phyloP scores from a whole-genome alignment of 805 yeast genomes.

The Saccharomycopsis sp. region DNA sequence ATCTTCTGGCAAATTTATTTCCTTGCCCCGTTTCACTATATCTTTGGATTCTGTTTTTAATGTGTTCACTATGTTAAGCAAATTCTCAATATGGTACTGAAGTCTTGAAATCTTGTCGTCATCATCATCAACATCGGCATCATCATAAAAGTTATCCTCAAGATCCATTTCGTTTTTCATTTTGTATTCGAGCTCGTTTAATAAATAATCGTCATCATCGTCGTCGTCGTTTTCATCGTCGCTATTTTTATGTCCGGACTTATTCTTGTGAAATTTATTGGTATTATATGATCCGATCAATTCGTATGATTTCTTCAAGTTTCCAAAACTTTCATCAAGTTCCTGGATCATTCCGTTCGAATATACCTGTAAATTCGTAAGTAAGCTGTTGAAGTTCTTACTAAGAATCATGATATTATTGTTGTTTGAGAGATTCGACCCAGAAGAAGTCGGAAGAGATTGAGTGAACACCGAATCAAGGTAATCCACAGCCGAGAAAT shows the following conservation, averaged over 20 bases:
- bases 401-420: conserved; percentile 1
- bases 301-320: conserved; percentile 8
- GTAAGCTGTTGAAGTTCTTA: conserved; percentile 9
- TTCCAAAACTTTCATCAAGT: neutral
- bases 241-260: neutral
- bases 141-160: neutral
- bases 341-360: conserved; percentile 4
- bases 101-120: conserved; percentile 11
- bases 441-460: neutral
- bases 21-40: conserved; percentile 2
- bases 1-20: conserved; percentile 5
- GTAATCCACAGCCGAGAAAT: conserved; percentile 18
- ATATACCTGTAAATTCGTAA: conserved; percentile 8
- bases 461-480: conserved; percentile 8
- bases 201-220: neutral
- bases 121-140: conserved; percentile 4
- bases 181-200: neutral
- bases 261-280: neutral
- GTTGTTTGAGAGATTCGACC: conserved; percentile 8
- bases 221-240: neutral
- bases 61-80: conserved; percentile 10
- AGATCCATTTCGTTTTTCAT: neutral
- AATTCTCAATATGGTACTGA: conserved; percentile 13
- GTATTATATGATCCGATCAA: neutral
- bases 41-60: conserved; percentile 7